phyloP scores from a whole-genome alignment of 257 asterid species.

The Knoxia roxburghii region DNA sequence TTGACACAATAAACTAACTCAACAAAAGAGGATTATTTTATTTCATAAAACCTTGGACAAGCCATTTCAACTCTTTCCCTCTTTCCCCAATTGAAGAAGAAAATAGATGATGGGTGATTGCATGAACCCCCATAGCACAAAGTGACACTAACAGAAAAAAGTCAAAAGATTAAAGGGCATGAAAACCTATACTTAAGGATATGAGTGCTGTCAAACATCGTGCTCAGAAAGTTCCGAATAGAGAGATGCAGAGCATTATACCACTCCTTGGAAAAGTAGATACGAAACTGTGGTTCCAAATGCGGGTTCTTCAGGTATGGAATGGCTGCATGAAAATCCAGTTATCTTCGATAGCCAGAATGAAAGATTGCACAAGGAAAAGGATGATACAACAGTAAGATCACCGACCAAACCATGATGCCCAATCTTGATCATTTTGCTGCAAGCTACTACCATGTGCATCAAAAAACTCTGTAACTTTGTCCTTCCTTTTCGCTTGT shows the following conservation, averaged over 20 bases:
- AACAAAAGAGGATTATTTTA: neutral
- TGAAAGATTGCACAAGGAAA: neutral
- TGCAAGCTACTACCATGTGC: conserved; percentile 60
- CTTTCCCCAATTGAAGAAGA: neutral
- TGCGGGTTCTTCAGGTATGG: conserved; percentile 81
- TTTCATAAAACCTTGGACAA: neutral
- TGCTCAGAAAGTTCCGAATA: conserved; percentile 74
- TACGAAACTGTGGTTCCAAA: conserved; percentile 71
- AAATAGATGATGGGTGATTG: neutral
- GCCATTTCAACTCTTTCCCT: neutral
- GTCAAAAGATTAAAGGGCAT: neutral
- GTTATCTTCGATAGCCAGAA: conserved; percentile 4
- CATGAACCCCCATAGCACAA: neutral
- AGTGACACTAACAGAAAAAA: neutral
- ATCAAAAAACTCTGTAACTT: conserved; percentile 66
- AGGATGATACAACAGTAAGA: neutral
- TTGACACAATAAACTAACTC: neutral
- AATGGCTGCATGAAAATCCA: conserved; percentile 51
- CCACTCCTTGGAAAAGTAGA: conserved; percentile 88
- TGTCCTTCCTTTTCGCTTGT: conserved; percentile 64
- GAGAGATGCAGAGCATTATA: conserved; percentile 65
- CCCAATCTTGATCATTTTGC: conserved; percentile 67
- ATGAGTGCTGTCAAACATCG: conserved; percentile 79
- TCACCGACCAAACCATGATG: conserved; percentile 80
- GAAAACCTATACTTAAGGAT: conserved; percentile 47